A percentile compares a stretch with the other conserved stretches of the same genome.
These are phyloP conservation scores for Allium fistulosum DNA, from an alignment of 106 monocot genomes.

Conservation along the genomic window DNA sequence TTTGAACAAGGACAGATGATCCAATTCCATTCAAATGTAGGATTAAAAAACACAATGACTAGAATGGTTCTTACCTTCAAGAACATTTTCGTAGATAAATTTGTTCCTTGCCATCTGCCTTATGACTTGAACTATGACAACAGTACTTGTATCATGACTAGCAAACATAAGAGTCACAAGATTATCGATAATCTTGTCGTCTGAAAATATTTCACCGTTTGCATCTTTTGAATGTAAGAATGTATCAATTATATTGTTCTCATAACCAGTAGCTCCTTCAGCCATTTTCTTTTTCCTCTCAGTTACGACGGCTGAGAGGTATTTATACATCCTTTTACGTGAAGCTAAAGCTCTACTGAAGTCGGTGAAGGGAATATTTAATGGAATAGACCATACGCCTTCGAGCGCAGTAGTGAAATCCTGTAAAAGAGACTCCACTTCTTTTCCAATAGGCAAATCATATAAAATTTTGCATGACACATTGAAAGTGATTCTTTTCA, in stretches of 20 bases:
- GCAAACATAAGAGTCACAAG: constrained; percentile 8
- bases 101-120: constrained; percentile 13
- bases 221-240: constrained; percentile 3
- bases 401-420: constrained; percentile 2
- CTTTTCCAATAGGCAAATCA: neutral
- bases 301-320: neutral
- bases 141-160: constrained; percentile 16
- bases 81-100: neutral
- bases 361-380: constrained; percentile 3
- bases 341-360: constrained; percentile 3
- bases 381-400: constrained; percentile 11
- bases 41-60: neutral
- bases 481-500: constrained; percentile 16
- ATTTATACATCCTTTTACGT: neutral
- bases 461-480: constrained; percentile 3
- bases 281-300: constrained; percentile 6
- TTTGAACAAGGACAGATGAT: neutral
- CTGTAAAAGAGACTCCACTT: neutral
- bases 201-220: neutral
- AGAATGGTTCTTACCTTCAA: neutral
- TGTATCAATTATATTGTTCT: neutral
- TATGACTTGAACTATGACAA: constrained; percentile 3
- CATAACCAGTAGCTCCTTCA: neutral
- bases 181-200: constrained; percentile 6
- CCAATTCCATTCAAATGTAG: neutral